Evolutionary conservation across 495 filamentous ascomycete genomes (phyloP).

Genomic region (Annulohypoxylon nitens): DNA sequence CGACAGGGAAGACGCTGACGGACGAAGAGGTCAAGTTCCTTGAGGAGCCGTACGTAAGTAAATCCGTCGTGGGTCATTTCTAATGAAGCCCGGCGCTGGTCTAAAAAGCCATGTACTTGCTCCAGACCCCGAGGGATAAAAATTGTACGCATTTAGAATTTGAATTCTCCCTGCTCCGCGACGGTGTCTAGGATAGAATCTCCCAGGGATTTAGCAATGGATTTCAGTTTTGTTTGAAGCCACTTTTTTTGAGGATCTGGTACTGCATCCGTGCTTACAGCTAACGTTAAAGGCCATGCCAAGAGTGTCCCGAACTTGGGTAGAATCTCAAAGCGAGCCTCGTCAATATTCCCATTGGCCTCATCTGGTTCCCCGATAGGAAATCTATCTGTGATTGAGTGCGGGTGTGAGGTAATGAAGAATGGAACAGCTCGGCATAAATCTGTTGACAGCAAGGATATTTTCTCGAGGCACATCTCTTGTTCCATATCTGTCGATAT

Average conservation of each 20-base stretch:
- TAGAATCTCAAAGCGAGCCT: conserved; percentile 19
- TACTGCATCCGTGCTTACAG: conserved; percentile 39
- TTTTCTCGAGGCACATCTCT: conserved; percentile 34
- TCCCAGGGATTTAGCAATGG: conserved; percentile 30
- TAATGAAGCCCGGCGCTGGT: background rate
- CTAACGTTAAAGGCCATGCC: conserved; percentile 51
- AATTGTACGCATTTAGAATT: conserved; percentile 19
- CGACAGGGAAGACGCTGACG: conserved; percentile 64
- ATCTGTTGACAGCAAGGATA: conserved; percentile 35
- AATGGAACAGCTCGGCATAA: conserved; percentile 41
- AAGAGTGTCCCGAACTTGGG: conserved; percentile 44
- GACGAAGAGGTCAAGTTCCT: conserved; percentile 71
- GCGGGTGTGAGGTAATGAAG: conserved; percentile 29
- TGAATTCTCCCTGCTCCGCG: conserved; percentile 22
- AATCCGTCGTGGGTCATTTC: conserved; percentile 20
- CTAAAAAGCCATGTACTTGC: background rate
- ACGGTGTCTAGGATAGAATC: conserved; percentile 32
- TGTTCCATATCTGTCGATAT: conserved; percentile 13
- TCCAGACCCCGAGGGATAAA: background rate
- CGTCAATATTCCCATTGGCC: background rate
- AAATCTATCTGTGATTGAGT: background rate
- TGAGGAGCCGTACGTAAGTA: conserved; percentile 68
- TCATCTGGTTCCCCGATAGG: background rate
- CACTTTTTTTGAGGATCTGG: conserved; percentile 45
- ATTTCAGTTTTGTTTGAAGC: conserved; percentile 39